Base-by-base conservation (phyloP, 306 rosid species). In the Echinosophora koreensis region DNA sequence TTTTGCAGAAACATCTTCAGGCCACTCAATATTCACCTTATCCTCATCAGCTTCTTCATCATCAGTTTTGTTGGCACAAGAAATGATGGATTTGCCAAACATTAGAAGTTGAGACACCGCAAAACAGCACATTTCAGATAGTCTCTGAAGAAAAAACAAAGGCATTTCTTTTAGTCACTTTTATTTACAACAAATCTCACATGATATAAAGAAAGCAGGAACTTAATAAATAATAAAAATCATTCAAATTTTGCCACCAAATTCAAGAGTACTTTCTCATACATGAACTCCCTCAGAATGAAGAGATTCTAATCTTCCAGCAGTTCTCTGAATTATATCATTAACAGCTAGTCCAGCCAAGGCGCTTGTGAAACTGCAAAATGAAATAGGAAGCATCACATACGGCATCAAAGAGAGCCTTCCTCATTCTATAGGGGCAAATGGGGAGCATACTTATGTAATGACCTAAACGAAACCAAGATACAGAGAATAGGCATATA, bases 261-360 rank as follows among this genome's bases (percentile, higher is more conserved):
- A 58, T 66, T 39, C 59, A 41, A 8, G 58, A 70, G 58, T 41
- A 83, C 80, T 50, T 66, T 51, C 28, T 4, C 89, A 42, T 91
- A 95, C 99, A 89, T 95, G 99, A 86, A 88, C 91, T 34, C 99
- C 99, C 92, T 92, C 97, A 0, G 97, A 95, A 81, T 92, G 99
- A 74, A 95, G 91, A 22, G 96, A 87, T 83, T 95, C 99, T 73
- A 95, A 56, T 87, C 97, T 83, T 82, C 93, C 88, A 27, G 91
- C 44, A 49, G 96, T 92, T 88, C 94, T 90, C 80, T 89, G 97
- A 74, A 91, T 81, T 82, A 95, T 88, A 82, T 96, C 99, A 61
- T 84, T 86, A 63, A 82, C 93, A 76, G 94, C 85, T 69, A 81
- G 86, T 55, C 97, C 99, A 18, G 88, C 69, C 82, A 96, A 81